A percentile compares a stretch with the other conserved stretches of the same genome.
Evolutionary conservation across 768 basidiomycete species (phyloP).

Genomic region (Mycena floridula): DNA sequence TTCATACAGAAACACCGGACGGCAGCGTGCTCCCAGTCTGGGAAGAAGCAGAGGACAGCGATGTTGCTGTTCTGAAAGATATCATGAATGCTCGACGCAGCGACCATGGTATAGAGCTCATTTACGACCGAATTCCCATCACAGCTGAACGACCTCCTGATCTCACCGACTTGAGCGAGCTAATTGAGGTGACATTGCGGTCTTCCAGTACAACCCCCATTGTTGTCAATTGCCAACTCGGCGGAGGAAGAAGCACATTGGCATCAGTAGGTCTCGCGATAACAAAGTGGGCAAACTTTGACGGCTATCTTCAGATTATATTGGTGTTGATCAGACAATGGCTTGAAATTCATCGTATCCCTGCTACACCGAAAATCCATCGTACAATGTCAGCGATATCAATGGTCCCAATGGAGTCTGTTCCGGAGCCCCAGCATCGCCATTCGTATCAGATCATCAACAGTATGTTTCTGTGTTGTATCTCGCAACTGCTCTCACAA

Average conservation of each 20-base stretch:
- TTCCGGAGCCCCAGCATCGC: constrained; percentile 26
- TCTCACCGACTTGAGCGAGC: constrained; percentile 64
- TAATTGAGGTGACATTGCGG: constrained; percentile 74
- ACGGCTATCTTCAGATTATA: constrained; percentile 69
- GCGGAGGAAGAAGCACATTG: constrained; percentile 84
- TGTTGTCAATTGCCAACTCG: constrained; percentile 94
- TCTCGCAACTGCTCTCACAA: not conserved
- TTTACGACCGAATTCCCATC: constrained; percentile 84
- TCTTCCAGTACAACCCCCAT: constrained; percentile 70
- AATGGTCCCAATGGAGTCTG: constrained; percentile 25
- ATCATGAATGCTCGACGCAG: constrained; percentile 65
- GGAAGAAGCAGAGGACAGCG: constrained; percentile 74
- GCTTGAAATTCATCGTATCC: constrained; percentile 47
- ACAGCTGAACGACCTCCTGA: constrained; percentile 85
- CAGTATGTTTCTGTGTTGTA: constrained; percentile 42
- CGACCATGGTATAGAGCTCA: constrained; percentile 51
- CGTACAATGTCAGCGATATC: constrained; percentile 43
- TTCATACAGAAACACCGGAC: constrained; percentile 85
- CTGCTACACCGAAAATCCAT: constrained; percentile 27
- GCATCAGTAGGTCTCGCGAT: constrained; percentile 81
- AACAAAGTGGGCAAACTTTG: no score
- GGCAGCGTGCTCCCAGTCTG: constrained; percentile 90
- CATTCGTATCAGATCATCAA: constrained; percentile 87
- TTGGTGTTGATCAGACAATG: constrained; percentile 81
- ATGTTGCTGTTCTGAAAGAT: constrained; percentile 81